A percentile compares a stretch with the other conserved stretches of the same genome.
Evolutionary conservation across 257 asterid genomes (phyloP).

Genomic region (Nicotiana benthamiana): DNA sequence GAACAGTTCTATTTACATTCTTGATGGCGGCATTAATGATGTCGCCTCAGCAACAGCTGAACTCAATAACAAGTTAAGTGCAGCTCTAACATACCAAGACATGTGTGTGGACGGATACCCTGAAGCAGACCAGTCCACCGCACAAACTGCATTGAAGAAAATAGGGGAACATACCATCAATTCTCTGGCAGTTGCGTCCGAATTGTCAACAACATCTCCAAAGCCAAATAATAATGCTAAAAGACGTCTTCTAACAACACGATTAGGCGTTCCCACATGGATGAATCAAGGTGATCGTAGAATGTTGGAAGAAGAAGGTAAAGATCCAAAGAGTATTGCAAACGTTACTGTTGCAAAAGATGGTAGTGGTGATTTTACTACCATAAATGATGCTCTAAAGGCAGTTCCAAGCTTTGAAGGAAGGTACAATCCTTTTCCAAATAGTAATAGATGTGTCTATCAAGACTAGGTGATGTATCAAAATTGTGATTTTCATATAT

Average conservation of each 20-base stretch:
- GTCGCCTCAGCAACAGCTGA: slow-evolving; percentile 28
- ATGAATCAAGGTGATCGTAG: slow-evolving; percentile 39
- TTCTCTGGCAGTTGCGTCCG: slow-evolving; percentile 51
- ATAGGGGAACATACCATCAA: slow-evolving; percentile 58
- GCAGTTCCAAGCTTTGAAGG: slow-evolving; percentile 61
- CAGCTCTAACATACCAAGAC: slow-evolving; percentile 71
- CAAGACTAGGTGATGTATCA: too few relatives aligned
- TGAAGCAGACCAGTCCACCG: slow-evolving; percentile 39
- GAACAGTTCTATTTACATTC: slow-evolving; percentile 32
- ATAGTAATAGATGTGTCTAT: too few relatives aligned
- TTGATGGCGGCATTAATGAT: slow-evolving; percentile 19
- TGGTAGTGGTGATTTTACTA: slow-evolving; percentile 51
- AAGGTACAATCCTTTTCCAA: slow-evolving; percentile 30
- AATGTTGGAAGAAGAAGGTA: slow-evolving; percentile 30
- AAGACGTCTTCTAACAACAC: slow-evolving; percentile 32
- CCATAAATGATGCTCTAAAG: slow-evolving; percentile 51
- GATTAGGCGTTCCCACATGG: slow-evolving; percentile 42
- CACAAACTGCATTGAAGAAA: slow-evolving; percentile 29
- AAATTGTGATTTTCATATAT: background rate
- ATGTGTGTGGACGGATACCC: slow-evolving; percentile 78
- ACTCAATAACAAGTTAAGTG: slow-evolving; percentile 69
- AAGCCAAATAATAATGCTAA: slow-evolving; percentile 1
- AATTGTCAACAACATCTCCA: slow-evolving; percentile 8
- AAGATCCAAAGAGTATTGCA: slow-evolving; percentile 19
- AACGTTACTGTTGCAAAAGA: slow-evolving; percentile 74